Conservation (phyloP, 1,284 basidiomycete genomes). For the Rugosomyces carneus region DNA sequence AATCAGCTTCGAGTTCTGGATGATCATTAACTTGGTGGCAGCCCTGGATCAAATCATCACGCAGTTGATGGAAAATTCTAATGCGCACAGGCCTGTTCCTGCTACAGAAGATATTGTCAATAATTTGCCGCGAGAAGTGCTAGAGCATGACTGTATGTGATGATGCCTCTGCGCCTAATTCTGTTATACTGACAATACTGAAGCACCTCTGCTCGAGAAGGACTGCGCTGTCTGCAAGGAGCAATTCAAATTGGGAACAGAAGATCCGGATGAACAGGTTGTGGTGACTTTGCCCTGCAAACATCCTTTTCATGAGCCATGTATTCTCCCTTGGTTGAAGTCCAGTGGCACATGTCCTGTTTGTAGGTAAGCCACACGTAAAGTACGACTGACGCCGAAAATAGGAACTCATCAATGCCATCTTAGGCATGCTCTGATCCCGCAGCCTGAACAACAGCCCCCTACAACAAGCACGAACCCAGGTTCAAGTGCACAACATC, state of each 20-base stretch:
- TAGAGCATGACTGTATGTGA: slow-evolving; percentile 55
- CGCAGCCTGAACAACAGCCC: slow-evolving; percentile 39
- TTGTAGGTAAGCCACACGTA: slow-evolving; percentile 51
- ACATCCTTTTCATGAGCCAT: slow-evolving; percentile 77
- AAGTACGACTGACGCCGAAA: neutral
- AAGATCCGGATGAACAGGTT: slow-evolving; percentile 65
- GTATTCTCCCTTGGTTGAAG: slow-evolving; percentile 79
- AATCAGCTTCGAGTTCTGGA: neutral
- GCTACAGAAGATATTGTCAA: slow-evolving; percentile 67
- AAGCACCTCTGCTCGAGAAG: slow-evolving; percentile 53
- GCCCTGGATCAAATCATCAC: slow-evolving; percentile 75
- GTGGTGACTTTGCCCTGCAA: slow-evolving; percentile 72
- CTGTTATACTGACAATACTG: slow-evolving; percentile 1
- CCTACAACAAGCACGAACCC: slow-evolving; percentile 14
- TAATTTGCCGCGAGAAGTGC: slow-evolving; percentile 55
- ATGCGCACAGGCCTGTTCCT: slow-evolving; percentile 60
- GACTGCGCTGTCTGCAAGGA: slow-evolving; percentile 81
- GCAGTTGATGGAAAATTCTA: slow-evolving; percentile 71
- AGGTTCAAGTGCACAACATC: slow-evolving; percentile 8
- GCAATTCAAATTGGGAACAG: slow-evolving; percentile 58
- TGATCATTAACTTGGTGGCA: slow-evolving; percentile 23
- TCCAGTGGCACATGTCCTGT: slow-evolving; percentile 82
- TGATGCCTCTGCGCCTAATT: neutral
- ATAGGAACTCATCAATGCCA: slow-evolving; percentile 3
- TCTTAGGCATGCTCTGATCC: slow-evolving; percentile 45